Percentiles rank a stretch among this genome's conserved stretches.
Conservation (phyloP, 1,139 yeast species). For the Yamadazyma triangularis region DNA sequence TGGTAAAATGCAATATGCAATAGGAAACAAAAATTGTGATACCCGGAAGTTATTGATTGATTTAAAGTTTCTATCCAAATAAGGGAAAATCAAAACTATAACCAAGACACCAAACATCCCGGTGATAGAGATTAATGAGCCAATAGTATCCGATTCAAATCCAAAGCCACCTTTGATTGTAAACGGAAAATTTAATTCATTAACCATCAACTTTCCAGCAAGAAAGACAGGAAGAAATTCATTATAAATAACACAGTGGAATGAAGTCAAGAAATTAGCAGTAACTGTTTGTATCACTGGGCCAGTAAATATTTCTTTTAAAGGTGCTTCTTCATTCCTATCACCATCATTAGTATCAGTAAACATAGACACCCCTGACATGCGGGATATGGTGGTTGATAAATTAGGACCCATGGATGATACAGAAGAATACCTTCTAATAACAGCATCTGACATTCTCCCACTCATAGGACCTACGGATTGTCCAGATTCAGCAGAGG, state of each 20-base stretch:
- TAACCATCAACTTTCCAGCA: slow-evolving; percentile 40
- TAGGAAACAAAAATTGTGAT: slow-evolving; percentile 40
- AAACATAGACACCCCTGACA: slow-evolving; percentile 11
- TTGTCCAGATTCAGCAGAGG: slow-evolving; percentile 13
- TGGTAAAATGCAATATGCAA: slow-evolving; percentile 48
- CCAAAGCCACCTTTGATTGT: slow-evolving; percentile 28
- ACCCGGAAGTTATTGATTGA: slow-evolving; percentile 42
- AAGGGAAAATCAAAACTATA: slow-evolving; percentile 51
- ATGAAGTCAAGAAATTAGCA: slow-evolving; percentile 10
- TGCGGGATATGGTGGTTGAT: slow-evolving; percentile 9
- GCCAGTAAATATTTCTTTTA: slow-evolving; percentile 10
- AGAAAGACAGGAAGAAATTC: slow-evolving; percentile 60
- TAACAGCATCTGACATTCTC: slow-evolving; percentile 34
- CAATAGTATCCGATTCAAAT: slow-evolving; percentile 44
- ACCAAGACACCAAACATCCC: slow-evolving; percentile 54
- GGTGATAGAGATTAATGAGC: slow-evolving; percentile 49
- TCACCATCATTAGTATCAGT: slow-evolving; percentile 1
- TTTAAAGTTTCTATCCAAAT: slow-evolving; percentile 46
- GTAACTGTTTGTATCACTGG: slow-evolving; percentile 11
- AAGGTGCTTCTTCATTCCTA: slow-evolving; percentile 7
- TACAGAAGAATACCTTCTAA: slow-evolving; percentile 38
- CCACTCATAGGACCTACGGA: slow-evolving; percentile 27
- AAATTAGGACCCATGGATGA: slow-evolving; percentile 9
- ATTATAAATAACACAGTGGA: slow-evolving; percentile 50
- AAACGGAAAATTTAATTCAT: slow-evolving; percentile 32